Base-by-base conservation (phyloP, 2,329 filamentous ascomycete genomes). In the Botrytis fragariae region DNA sequence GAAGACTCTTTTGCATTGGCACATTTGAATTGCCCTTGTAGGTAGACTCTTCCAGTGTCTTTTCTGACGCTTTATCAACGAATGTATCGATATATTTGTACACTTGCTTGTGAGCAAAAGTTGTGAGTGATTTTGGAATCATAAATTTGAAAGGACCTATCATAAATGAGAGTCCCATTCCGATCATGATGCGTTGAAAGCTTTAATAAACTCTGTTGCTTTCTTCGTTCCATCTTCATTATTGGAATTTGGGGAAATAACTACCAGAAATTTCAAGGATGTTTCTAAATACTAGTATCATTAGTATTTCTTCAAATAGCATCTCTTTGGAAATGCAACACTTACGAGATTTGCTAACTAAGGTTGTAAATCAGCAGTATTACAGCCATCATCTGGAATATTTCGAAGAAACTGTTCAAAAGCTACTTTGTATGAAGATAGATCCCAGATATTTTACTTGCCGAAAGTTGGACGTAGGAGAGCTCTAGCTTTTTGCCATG, bases 361-460 rank as follows among this genome's bases (percentile, higher is more conserved):
- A 22, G 67, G 67, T 37, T 59, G 42, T 32, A 69, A 9, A 44
- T 60, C 37, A 32, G 60, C 25, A 32, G 51, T 69, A 6, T 51
- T 59, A 2, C 12, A 3, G 9, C 37, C n/a, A 60, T 69, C 51
- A 25, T 44, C 44, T 14, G 51, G 51, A n/a, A 69, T 60, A 5
- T 9, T 37, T n/a, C 9, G 32, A 10, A 69, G n/a, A 9, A 69
- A 59, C 1, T 59, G 29, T 32, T 69, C 37, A 32, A 69, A 25
- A 1, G 42, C 51, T 9, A 35, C 51, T 32, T 45, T 54, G 16
- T 35, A 35, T 22, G 51, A 25, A 16, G 48, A 20, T 37, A 95
- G 83, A 79, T 95, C 91, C 51, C 90, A 88, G 59, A 87, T 82
- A 79, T 87, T 84, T 74, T 85, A 84, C 6, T 84, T 81, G 37